Evolutionary conservation across 371 early-diverging fungal species (phyloP).

Genomic region (Chytridium lagenaria): DNA sequence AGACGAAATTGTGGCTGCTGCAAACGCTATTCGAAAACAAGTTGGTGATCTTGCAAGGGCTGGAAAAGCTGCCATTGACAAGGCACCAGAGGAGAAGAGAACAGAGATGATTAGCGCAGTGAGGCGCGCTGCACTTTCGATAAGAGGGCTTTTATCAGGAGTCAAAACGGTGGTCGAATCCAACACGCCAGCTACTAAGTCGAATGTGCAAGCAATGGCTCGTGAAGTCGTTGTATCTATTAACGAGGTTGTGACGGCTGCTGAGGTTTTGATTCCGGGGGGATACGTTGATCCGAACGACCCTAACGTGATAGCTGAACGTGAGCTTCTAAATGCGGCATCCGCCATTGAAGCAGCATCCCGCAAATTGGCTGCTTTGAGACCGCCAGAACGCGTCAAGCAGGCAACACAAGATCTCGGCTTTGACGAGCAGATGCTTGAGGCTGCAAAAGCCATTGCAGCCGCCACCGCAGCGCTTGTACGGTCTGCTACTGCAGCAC

Average conservation of each 20-base stretch:
- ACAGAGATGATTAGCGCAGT: slow-evolving; percentile 39
- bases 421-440: slow-evolving; percentile 57
- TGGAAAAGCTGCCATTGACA: slow-evolving; percentile 52
- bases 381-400: slow-evolving; percentile 35
- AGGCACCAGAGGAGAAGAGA: slow-evolving; percentile 54
- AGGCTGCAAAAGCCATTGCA: slow-evolving; percentile 53
- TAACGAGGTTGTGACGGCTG: slow-evolving; percentile 41
- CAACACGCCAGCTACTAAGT: slow-evolving; percentile 34
- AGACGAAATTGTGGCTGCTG: slow-evolving; percentile 51
- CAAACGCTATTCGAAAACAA: slow-evolving; percentile 46
- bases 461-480: slow-evolving; percentile 59
- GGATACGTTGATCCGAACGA: slow-evolving; percentile 61
- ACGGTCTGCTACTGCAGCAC: slow-evolving; percentile 56
- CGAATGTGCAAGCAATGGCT: slow-evolving; percentile 40
- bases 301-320: slow-evolving; percentile 61
- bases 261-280: slow-evolving; percentile 45
- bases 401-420: slow-evolving; percentile 45
- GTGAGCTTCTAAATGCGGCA: slow-evolving; percentile 59
- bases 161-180: slow-evolving; percentile 40
- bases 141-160: slow-evolving; percentile 32
- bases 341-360: slow-evolving; percentile 58
- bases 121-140: slow-evolving; percentile 27
- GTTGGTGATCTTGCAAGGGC: slow-evolving; percentile 46
- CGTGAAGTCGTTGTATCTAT: slow-evolving; percentile 48
- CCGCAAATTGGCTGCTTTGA: slow-evolving; percentile 49